These are phyloP conservation scores for Chytriomyces hyalinus DNA, from an alignment of 192 early-diverging fungal genomes.

Conservation along the genomic window DNA sequence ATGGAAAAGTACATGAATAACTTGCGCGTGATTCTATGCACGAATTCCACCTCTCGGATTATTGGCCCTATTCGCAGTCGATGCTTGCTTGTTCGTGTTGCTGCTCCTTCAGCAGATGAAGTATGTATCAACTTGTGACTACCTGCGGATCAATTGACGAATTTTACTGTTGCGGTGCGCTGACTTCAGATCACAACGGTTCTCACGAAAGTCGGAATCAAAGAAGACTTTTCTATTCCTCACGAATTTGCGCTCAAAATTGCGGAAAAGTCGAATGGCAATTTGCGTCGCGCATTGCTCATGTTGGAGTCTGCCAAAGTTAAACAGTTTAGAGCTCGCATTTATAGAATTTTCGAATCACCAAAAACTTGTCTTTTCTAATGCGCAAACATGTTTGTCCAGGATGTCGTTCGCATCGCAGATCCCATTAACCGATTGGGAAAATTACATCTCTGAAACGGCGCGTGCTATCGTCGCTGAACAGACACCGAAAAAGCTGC, in stretches of 20 bases:
- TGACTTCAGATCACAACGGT: constrained; percentile 58
- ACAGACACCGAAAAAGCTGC: constrained; percentile 78
- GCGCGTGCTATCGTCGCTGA: constrained; percentile 71
- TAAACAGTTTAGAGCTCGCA: constrained; percentile 32
- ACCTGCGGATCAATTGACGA: constrained; percentile 5
- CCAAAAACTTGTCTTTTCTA: not conserved
- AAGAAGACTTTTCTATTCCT: constrained; percentile 76
- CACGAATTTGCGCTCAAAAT: constrained; percentile 65
- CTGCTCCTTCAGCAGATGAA: constrained; percentile 77
- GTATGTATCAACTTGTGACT: constrained; percentile 46
- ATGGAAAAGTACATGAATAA: constrained; percentile 99
- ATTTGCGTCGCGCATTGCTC: constrained; percentile 87
- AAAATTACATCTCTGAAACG: constrained; percentile 73
- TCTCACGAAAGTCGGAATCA: constrained; percentile 77
- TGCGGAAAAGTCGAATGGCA: constrained; percentile 74
- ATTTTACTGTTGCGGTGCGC: not conserved
- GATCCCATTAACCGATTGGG: constrained; percentile 85
- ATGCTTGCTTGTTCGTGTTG: constrained; percentile 87
- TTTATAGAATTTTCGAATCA: not conserved
- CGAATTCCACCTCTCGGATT: constrained; percentile 87
- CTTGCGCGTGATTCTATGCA: constrained; percentile 91
- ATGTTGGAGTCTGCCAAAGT: constrained; percentile 82
- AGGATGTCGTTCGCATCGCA: constrained; percentile 15
- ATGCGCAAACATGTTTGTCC: not conserved
- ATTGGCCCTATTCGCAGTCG: constrained; percentile 91